Evolutionary conservation across 2,329 filamentous ascomycete species (phyloP), one percentile per base, ranked within the genome.

Genomic region (Pestalotiopsis sp.): DNA sequence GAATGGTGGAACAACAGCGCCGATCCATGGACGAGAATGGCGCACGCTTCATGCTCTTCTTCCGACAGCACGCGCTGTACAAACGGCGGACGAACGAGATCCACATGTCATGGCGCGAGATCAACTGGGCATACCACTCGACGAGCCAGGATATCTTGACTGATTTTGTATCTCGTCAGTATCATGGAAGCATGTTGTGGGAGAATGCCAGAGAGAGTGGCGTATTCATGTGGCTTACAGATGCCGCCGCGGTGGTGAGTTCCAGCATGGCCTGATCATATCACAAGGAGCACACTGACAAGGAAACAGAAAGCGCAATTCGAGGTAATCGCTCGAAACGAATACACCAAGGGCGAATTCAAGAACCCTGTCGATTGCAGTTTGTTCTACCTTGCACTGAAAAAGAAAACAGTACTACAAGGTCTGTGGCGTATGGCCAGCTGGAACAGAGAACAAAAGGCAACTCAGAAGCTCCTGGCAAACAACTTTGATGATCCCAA

Each of bases 341-440:
- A 98, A 77, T 99, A 98, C 79, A 94, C 93, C 17, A 94, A 93
- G 73, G 91, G 90, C 25, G 94, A 97, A 39, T 88, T 92, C 68
- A 96, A 94, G 78, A 95, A 97, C 73, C 96, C 96, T 0, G 89
- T 97, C 9, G 92, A 97, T 75, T 98, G 96, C 80, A 93, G 92
- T 72, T 83, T 99, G 9, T 97, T 92, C 81, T 99, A 98, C 78
- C 86, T 99, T 20, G 95, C 97, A 0, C 86, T 99, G 13, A 89
- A 87, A 72, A 98, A 98, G 83, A 99, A 99, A 80, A 87, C 92
- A 2, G 92, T 98, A 0, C 87, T 99, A 1, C 89, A 97, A 72
- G 95, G 94, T 0, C 85, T 99, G 0, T 99, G 96, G 96, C 90
- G 97, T 20, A 98, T 98, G 89, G 95, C 96, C 5, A 90, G 85